Evolutionary conservation across 1,284 basidiomycete genomes (phyloP).

Genomic region (Irpex lacteus): DNA sequence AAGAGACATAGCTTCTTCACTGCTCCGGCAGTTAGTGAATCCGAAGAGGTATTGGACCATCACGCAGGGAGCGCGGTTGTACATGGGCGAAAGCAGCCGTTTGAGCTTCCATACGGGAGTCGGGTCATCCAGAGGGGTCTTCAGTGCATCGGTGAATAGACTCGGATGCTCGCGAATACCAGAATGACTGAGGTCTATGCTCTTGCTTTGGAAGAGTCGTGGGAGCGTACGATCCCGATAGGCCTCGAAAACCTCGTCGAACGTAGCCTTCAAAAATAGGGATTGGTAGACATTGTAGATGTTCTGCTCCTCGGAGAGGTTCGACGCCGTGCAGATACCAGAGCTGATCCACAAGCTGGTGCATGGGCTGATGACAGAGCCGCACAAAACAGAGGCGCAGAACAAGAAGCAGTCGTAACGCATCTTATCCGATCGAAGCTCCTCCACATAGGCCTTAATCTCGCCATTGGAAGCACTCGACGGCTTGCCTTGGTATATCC

Average conservation of each 20-base stretch:
- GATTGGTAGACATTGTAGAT: background rate
- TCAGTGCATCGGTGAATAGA: background rate
- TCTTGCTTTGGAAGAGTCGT: background rate
- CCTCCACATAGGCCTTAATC: background rate
- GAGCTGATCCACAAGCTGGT: background rate
- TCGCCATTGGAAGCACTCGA: background rate
- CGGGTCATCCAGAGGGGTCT: background rate
- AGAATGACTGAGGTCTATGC: background rate
- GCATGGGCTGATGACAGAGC: background rate
- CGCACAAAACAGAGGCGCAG: background rate
- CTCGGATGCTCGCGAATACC: background rate
- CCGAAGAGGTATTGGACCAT: too few species aligned
- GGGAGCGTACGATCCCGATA: background rate
- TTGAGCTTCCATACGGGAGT: background rate
- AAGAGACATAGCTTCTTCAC: background rate
- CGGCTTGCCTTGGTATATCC: background rate
- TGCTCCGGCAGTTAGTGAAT: background rate
- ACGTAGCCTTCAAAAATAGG: background rate
- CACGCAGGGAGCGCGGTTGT: background rate
- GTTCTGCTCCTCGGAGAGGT: background rate
- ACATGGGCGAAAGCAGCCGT: background rate
- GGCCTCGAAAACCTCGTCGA: background rate
- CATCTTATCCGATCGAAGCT: background rate
- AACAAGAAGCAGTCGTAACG: background rate
- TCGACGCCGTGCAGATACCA: background rate